These are phyloP conservation scores for Botrytis fragariae DNA, from an alignment of 2,329 filamentous ascomycete genomes.

Conservation along the genomic window DNA sequence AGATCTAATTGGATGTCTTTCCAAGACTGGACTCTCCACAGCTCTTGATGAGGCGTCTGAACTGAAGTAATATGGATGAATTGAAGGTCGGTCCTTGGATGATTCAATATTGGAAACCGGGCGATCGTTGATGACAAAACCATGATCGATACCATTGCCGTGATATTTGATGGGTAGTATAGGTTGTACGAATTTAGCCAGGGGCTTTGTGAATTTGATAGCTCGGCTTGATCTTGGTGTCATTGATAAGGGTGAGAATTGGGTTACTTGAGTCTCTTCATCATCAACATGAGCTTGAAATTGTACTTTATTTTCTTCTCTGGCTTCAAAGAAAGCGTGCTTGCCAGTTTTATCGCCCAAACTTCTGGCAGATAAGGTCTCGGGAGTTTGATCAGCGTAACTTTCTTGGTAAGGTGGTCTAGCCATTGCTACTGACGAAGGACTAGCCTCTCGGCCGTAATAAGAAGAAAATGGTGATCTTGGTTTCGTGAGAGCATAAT, in stretches of 20 bases:
- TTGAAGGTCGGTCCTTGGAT: not conserved
- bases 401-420: not conserved
- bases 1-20: slow-evolving; percentile 27
- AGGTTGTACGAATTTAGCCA: not conserved
- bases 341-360: slow-evolving; percentile 36
- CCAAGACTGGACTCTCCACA: slow-evolving; percentile 15
- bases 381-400: not conserved
- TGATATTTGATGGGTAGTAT: not conserved
- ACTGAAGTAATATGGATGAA: slow-evolving; percentile 18
- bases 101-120: not conserved
- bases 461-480: not conserved
- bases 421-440: slow-evolving; percentile 42
- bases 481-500: not conserved
- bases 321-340: slow-evolving; percentile 36
- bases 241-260: not conserved
- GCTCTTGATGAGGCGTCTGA: slow-evolving; percentile 12
- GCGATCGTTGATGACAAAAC: not conserved
- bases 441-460: slow-evolving; percentile 37
- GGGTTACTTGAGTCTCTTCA: not conserved
- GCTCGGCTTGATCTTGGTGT: not conserved
- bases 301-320: slow-evolving; percentile 35
- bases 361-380: slow-evolving; percentile 20
- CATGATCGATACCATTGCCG: not conserved
- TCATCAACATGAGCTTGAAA: slow-evolving; percentile 17
- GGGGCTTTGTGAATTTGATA: not conserved